Evolutionary conservation across 176 grass and related monocot genomes (phyloP).

Genomic region (Triticum turgidum): DNA sequence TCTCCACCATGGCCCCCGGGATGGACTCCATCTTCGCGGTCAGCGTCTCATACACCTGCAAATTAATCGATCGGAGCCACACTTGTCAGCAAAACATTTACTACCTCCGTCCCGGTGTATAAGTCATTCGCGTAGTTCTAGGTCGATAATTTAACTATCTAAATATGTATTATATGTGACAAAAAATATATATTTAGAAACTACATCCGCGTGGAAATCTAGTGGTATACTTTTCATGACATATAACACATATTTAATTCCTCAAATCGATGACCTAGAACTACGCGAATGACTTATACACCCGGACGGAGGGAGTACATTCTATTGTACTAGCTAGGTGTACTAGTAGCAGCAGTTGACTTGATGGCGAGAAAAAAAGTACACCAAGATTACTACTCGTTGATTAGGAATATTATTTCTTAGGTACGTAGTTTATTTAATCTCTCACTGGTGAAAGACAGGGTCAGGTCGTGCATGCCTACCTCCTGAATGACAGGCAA

Average conservation of each 20-base stretch:
- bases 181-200: too few species aligned
- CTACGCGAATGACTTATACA: too few species aligned
- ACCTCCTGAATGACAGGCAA: slow-evolving; percentile 78
- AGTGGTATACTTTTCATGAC: too few species aligned
- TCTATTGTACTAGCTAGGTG: not conserved
- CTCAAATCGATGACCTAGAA: too few species aligned
- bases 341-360: not conserved
- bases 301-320: too few species aligned
- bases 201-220: too few species aligned
- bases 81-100: not conserved
- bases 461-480: not conserved
- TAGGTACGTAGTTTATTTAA: not conserved
- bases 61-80: not conserved
- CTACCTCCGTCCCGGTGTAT: too few species aligned
- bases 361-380: not conserved
- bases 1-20: slow-evolving; percentile 62
- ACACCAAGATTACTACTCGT: not conserved
- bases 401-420: not conserved
- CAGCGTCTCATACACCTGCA: slow-evolving; percentile 56
- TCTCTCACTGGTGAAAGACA: slow-evolving; percentile 6
- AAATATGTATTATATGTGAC: too few species aligned
- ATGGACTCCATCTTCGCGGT: slow-evolving; percentile 51
- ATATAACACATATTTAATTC: too few species aligned
- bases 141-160: too few species aligned
- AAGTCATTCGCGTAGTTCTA: too few species aligned